Evolutionary conservation across 2,329 filamentous ascomycete species (phyloP), one percentile per base, ranked within the genome.

Genomic region (Penicillium sp.): DNA sequence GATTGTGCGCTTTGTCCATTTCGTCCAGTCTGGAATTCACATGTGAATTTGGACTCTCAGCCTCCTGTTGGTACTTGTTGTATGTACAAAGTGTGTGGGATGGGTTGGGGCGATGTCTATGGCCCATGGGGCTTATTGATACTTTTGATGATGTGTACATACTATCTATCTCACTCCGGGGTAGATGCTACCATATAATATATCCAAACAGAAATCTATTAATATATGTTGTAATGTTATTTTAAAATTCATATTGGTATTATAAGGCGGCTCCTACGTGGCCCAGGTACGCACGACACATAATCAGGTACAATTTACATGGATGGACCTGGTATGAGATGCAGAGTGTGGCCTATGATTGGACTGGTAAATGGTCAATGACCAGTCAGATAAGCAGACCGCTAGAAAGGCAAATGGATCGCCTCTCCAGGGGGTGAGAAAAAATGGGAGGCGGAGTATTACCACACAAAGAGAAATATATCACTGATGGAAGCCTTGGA

Each of bases 351-450:
- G 28, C 5, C 17, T 22, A 22, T 53, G 37, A 55, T 56, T 58
- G 51, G 55, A 34, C 19, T 8, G 21, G 15, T 19, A 33, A 24
- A 41, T 10, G n/a, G 12, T 33, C 29, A n/a, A 42, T 42, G 45
- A 47, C 45, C 45, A 42, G 37, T 47, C 35, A 39, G 35, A 53
- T 46, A 43, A 42, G 37, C 48, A 49, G 55, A 59, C 57, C 56
- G 56, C 57, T 58, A 41, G 45, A 54, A 57, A 56, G 56, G 56
- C 56, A 54, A 58, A 52, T 32, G 29, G 46, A 52, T 50, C 26
- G 31, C 19, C 31, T 43, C 35, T 21, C 42, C 52, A 56, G 47
- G 41, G 24, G 31, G 17, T 6, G 38, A 21, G 21, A 24, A 32
- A 44, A n/a, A 6, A n/a, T 17, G 35, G 4, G 12, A 13, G 17